Conservation (phyloP, 495 filamentous ascomycete species). For the Xylaria cubensis region DNA sequence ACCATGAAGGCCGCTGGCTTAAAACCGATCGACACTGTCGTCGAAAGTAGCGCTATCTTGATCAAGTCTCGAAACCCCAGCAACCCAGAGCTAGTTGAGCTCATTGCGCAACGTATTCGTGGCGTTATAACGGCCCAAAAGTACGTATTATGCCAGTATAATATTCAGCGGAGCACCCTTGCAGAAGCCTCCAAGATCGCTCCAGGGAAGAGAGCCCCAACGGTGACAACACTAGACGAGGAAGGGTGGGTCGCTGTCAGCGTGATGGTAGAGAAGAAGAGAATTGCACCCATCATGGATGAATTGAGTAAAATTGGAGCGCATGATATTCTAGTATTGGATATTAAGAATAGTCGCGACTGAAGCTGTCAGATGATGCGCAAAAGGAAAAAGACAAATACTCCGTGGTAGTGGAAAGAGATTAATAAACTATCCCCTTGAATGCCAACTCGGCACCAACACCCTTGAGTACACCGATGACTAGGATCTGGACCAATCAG, state of each 20-base stretch:
- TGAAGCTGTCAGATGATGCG: slow-evolving; percentile 4
- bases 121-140: slow-evolving; percentile 96
- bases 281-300: slow-evolving; percentile 90
- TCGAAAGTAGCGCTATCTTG: slow-evolving; percentile 83
- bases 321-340: slow-evolving; percentile 83
- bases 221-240: slow-evolving; percentile 84
- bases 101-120: slow-evolving; percentile 81
- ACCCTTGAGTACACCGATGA: too few species aligned
- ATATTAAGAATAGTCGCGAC: slow-evolving; percentile 82
- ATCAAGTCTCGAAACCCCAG: slow-evolving; percentile 91
- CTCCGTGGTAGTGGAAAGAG: not conserved
- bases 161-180: slow-evolving; percentile 75
- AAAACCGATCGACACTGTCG: slow-evolving; percentile 92
- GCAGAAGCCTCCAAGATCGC: slow-evolving; percentile 76
- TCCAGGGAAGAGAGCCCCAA: slow-evolving; percentile 93
- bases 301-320: slow-evolving; percentile 80
- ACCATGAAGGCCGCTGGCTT: slow-evolving; percentile 98
- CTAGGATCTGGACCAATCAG: too few species aligned
- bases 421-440: not conserved
- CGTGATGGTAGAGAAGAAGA: slow-evolving; percentile 92
- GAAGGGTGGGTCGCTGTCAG: slow-evolving; percentile 92
- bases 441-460: too few species aligned
- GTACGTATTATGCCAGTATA: slow-evolving; percentile 96
- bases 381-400: not conserved
- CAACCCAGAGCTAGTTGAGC: slow-evolving; percentile 75